Percentiles rank a stretch among this genome's conserved stretches.
phyloP scores from a whole-genome alignment of 1,284 basidiomycete genomes.

The Cryptococcus sp. region DNA sequence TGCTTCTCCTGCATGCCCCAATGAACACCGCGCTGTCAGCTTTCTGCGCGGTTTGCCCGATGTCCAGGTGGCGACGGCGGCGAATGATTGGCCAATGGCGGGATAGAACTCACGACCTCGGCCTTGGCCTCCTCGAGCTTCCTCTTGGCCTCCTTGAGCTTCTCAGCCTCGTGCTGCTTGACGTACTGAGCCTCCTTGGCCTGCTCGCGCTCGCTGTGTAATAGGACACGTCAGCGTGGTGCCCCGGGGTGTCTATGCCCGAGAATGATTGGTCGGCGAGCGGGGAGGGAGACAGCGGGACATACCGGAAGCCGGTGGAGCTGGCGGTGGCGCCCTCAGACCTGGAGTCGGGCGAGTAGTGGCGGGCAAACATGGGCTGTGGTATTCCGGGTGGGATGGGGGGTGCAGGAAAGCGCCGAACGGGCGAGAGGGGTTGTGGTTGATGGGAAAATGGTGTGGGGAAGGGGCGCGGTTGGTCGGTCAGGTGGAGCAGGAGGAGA shows the following conservation, averaged over 20 bases:
- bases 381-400: not conserved
- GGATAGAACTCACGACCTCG: conserved; percentile 31
- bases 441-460: not conserved
- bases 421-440: not conserved
- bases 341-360: conserved; percentile 38
- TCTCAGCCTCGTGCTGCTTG: conserved; percentile 22
- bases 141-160: conserved; percentile 19
- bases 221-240: conserved; percentile 1
- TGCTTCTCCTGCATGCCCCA: conserved; percentile 12
- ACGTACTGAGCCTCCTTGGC: conserved; percentile 48
- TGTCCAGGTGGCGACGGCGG: not conserved
- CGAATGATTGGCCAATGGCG: not conserved
- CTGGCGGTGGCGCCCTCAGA: conserved; percentile 41
- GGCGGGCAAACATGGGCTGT: conserved; percentile 33
- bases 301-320: conserved; percentile 44
- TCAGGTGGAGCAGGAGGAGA: not conserved
- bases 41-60: not conserved
- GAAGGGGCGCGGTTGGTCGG: not conserved
- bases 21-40: not conserved
- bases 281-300: conserved; percentile 4
- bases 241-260: not conserved
- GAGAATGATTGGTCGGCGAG: not conserved
- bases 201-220: conserved; percentile 40
- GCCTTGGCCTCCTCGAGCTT: conserved; percentile 37
- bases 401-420: not conserved